A percentile compares a stretch with the other conserved stretches of the same genome.
phyloP scores from a whole-genome alignment of 768 basidiomycete species.

The Mycena chlorophos region DNA sequence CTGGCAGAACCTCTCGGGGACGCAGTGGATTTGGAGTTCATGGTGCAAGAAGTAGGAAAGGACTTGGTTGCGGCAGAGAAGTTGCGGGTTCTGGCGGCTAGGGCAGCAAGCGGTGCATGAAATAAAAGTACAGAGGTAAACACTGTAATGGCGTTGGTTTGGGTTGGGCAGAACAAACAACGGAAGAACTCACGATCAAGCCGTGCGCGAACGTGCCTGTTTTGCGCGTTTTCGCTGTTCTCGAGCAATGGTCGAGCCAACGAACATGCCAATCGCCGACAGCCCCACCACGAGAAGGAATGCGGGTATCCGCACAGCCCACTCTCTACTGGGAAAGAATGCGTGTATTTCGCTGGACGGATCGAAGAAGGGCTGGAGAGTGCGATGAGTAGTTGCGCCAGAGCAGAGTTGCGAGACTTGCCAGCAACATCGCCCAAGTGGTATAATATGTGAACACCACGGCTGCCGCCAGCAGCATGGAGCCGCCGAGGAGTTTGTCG shows the following conservation, averaged over 20 bases:
- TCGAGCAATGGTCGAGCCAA: slow-evolving; percentile 73
- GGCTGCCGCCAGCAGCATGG: slow-evolving; percentile 77
- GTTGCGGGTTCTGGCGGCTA: slow-evolving; percentile 51
- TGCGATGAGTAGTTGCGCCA: slow-evolving; percentile 13
- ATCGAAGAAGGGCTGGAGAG: slow-evolving; percentile 78
- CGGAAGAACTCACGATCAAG: slow-evolving; percentile 39
- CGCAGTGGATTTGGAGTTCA: slow-evolving; percentile 37
- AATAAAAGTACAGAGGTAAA: slow-evolving; percentile 11
- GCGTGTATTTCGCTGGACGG: slow-evolving; percentile 67
- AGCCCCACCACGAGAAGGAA: slow-evolving; percentile 80
- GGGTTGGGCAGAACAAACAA: no score
- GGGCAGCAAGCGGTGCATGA: slow-evolving; percentile 25
- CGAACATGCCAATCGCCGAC: slow-evolving; percentile 74
- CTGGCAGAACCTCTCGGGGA: slow-evolving; percentile 54
- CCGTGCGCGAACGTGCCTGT: slow-evolving; percentile 61
- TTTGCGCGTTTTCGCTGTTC: slow-evolving; percentile 71
- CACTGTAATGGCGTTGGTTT: slow-evolving; percentile 3
- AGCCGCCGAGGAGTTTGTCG: slow-evolving; percentile 78
- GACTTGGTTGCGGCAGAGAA: slow-evolving; percentile 73
- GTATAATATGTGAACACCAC: slow-evolving; percentile 89
- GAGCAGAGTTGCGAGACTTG: slow-evolving; percentile 37
- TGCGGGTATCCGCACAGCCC: slow-evolving; percentile 87
- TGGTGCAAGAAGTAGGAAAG: slow-evolving; percentile 59
- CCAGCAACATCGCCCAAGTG: slow-evolving; percentile 85
- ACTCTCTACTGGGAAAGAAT: slow-evolving; percentile 87